Base-by-base conservation (phyloP, 352 stramenopile species). In the Thalassiosira tumida region DNA sequence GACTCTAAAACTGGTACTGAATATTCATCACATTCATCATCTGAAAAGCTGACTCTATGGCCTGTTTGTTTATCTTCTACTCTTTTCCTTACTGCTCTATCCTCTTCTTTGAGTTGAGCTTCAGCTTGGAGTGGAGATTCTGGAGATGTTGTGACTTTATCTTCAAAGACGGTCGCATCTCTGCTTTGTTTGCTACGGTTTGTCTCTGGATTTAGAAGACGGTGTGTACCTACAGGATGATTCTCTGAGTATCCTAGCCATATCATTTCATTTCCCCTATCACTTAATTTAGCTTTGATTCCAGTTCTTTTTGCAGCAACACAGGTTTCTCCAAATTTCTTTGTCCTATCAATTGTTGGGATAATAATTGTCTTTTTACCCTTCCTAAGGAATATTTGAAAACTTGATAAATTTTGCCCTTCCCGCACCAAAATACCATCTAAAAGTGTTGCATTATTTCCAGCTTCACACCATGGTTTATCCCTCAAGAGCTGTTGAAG, bases 241-340 rank as follows among this genome's bases (percentile, higher is more conserved):
- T 87, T 33, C 4, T 85, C 37, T 21, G 84, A 83, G 64, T 92
- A 92, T 4, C 91, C 91, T 6, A 95, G 41, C n/a, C 54, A 84
- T 1, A 89, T 43, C 15, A 50, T 47, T 35, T 73, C 76, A 14
- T 70, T 81, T 21, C 79, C 43, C 40, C 74, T 79, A 38, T 43
- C 15, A 15, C 29, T 40, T 2, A 93, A 78, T 83, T 93, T 89
- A 14, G 29, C 29, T 75, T 91, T 86, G 40, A 79, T 50, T n/a
- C 80, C 89, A 17, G 3, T 24, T 50, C 43, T 65, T 50, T 88
- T 87, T 13, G 75, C 88, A 17, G 87, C 26, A 21, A 91, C 54
- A 64, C 79, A 85, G 24, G 90, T 86, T 50, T 86, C 38, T 47
- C 92, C 92, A 81, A 90, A 54, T 54, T 54, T 54, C 43, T 54